Conservation (phyloP, 73 alveolate genomes). For the Symbiodinium natans region DNA sequence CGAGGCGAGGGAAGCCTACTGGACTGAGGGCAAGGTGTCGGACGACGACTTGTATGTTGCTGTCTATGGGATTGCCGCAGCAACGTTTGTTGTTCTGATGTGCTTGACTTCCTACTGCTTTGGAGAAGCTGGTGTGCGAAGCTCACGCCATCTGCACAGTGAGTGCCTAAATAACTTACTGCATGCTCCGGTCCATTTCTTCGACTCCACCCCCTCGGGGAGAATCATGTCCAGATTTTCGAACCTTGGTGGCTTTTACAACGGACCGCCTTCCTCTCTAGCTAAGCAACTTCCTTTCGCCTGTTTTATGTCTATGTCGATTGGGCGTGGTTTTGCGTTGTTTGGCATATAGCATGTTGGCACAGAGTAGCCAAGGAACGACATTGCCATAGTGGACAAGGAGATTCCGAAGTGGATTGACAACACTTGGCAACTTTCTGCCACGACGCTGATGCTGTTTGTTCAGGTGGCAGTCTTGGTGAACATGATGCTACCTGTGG, state of each 20-base stretch:
- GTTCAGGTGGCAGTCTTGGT: not conserved
- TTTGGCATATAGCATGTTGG: too few species aligned
- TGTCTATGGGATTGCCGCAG: not conserved
- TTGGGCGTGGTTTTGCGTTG: not conserved
- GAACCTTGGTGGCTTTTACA: too few species aligned
- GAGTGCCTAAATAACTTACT: conserved; percentile 32
- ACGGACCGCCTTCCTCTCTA: too few species aligned
- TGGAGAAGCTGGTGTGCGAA: conserved; percentile 10
- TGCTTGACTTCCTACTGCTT: conserved; percentile 18
- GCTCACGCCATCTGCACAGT: conserved; percentile 22
- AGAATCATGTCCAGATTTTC: conserved; percentile 93
- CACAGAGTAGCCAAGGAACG: not conserved
- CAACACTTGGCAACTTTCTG: not conserved
- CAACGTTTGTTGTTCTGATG: not conserved
- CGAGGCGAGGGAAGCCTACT: not conserved
- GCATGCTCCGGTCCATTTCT: conserved; percentile 87
- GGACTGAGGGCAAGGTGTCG: conserved; percentile 8
- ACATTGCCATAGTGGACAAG: conserved; percentile 23
- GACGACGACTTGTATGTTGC: not conserved
- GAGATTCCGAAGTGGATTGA: conserved; percentile 19
- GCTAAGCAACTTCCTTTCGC: too few species aligned
- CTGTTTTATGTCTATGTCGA: too few species aligned
- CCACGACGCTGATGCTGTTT: not conserved
- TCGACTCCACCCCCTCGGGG: conserved; percentile 94
- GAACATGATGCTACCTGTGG: not conserved